Conservation (phyloP, 345 rosid genomes). For the Populus pruinosa region DNA sequence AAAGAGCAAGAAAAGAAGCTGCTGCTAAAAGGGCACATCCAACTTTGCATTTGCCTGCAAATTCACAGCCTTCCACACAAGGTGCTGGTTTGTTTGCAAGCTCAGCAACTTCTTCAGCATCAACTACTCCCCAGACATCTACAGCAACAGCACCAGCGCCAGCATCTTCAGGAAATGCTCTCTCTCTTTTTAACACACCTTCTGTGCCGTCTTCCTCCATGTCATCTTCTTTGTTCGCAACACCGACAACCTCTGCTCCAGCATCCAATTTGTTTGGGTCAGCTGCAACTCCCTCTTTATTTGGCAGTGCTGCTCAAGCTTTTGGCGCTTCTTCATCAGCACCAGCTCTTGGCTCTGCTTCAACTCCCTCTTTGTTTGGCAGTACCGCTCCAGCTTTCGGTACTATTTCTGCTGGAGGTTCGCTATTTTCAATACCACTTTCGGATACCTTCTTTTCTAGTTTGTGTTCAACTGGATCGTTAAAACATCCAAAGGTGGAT, state of each 20-base stretch:
- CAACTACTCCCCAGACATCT: constrained; percentile 48
- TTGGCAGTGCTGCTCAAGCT: no score
- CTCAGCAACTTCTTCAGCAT: constrained; percentile 46
- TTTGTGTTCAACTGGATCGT: background rate
- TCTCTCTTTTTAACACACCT: constrained; percentile 66
- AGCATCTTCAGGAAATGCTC: constrained; percentile 62
- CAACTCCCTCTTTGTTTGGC: constrained; percentile 61
- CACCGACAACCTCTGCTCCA: constrained; percentile 63
- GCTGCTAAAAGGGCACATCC: constrained; percentile 97
- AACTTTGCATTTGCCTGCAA: constrained; percentile 79
- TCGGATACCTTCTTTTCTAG: constrained; percentile 40
- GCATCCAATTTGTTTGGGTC: constrained; percentile 57
- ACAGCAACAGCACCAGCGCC: constrained; percentile 45
- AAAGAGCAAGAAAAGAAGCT: constrained; percentile 94
- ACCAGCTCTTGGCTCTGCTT: constrained; percentile 50
- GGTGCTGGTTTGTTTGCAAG: constrained; percentile 57
- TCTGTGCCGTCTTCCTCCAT: constrained; percentile 43
- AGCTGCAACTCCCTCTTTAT: constrained; percentile 32
- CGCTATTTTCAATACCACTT: constrained; percentile 61
- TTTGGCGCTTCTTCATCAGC: constrained; percentile 26
- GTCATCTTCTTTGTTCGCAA: constrained; percentile 61
- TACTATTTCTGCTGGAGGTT: constrained; percentile 46
- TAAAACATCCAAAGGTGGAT: no score
- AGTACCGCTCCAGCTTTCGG: constrained; percentile 43
- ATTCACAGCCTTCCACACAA: constrained; percentile 67